Evolutionary conservation across 805 yeast genomes (phyloP), one percentile per base, ranked within the genome.

Genomic region (Maudiozyma saulgeensis): DNA sequence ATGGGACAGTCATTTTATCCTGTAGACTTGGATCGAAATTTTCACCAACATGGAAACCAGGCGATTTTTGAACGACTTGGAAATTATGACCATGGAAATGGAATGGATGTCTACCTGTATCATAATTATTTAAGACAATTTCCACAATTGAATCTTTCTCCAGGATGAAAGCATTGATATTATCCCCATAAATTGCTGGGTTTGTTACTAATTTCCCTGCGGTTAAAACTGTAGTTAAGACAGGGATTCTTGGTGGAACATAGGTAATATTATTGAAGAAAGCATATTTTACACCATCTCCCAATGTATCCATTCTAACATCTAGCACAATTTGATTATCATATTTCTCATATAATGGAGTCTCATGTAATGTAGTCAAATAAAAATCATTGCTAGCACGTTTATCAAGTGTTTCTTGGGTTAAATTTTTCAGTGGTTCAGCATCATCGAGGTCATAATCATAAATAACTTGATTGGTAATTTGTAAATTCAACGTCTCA

Each of bases 21-120:
- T 58, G 62, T n/a, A 54, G 55, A 11, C 46, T 49, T 46, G 58
- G 60, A 6, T 57, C 53, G 18, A 51, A 55, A 21, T 49, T 46
- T 21, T 68, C 66, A 44, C 73, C 78, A 38, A 81, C 86, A 32
- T 68, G 77, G 49, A 70, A 74, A 2, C 72, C 77, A 18, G 63
- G 68, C 3, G 79, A 78, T 62, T 80, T 76, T 45, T 73, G 73
- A 39, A 83, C 68, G 21, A 83, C 64, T 67, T 82, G 88, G 72
- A 83, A 82, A 45, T 66, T 74, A 61, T 83, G 89, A 15, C 90
- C 90, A 59, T 83, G 90, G 57, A 83, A 73, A 64, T 83, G 90
- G 79, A 83, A 83, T 21, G 88, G 88, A 64, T 83, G 90, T 55
- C 81, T 81, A 51, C 88, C 86, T 4, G 84, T 81, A 64, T 89